phyloP scores from a whole-genome alignment of 306 rosid genomes.

The Luffa aegyptiaca region DNA sequence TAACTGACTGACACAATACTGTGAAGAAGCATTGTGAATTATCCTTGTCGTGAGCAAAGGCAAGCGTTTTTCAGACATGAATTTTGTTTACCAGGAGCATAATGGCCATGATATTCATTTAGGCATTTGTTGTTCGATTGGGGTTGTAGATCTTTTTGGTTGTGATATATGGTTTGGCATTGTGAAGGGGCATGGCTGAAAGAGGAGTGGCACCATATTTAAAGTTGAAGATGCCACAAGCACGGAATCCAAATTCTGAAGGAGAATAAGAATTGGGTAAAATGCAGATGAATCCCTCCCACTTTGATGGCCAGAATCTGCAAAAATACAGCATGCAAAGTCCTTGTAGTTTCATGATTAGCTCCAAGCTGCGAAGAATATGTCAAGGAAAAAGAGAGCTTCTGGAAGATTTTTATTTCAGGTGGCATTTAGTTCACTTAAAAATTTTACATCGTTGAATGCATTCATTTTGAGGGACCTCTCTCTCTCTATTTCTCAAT shows the following conservation, averaged over 20 bases:
- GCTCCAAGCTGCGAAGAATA: not conserved
- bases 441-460: not conserved
- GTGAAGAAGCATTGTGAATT: not conserved
- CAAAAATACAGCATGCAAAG: not conserved
- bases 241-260: not conserved
- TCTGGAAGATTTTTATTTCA: not conserved
- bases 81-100: not conserved
- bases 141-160: not conserved
- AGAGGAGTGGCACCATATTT: not conserved
- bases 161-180: not conserved
- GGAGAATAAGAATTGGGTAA: not conserved
- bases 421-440: not conserved
- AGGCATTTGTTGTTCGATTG: not conserved
- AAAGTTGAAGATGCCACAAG: not conserved
- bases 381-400: not conserved
- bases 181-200: not conserved
- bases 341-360: not conserved
- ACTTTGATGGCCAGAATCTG: not conserved
- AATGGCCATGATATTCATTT: not conserved
- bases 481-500: not conserved
- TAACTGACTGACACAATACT: not conserved
- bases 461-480: not conserved
- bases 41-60: not conserved
- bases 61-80: not conserved
- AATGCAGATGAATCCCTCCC: not conserved